Evolutionary conservation across 345 rosid genomes (phyloP), one percentile per base, ranked within the genome.

Genomic region (Fremontodendron californicum): DNA sequence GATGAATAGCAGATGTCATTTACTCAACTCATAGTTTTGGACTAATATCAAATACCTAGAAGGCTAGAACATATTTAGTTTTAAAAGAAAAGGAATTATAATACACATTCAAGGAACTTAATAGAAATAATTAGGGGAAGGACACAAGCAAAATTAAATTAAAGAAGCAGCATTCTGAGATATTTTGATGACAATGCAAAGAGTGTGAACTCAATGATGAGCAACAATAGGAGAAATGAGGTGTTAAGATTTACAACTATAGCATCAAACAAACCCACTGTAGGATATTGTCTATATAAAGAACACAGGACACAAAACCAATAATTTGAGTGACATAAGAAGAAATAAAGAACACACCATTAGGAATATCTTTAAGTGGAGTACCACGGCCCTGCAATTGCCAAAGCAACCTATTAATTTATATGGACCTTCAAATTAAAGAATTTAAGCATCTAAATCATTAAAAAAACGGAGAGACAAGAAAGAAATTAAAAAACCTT

Each of bases 351-450:
- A 76, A 52, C 86, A 80, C 87, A 94, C 98, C 98, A 75, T 89
- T 94, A 54, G 98, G 98, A 73, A 94, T 94, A 82, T 89, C 96
- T 82, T 93, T 94, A 76, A 94, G 86, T 27, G 91, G 87, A 21
- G 90, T 94, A 46, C 97, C 97, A 76, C 74, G 86, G 73, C 96
- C 98, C 97, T 94, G 91, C 81, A 83, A 79, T 80, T 76, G 80
- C 57, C 78, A 87, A 75, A 72, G 69, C 35, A 78, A 76, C 77
- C 76, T 37, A 68, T 52, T 48, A 65, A 74, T 39, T 51, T 73
- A 75, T 52, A 77, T 54, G 65, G 42, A 61, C 68, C 71, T 45
- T 71, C 29, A 19, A 62, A 68, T 62, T 48, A 43, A 25, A 78
- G 9, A 73, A 63, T 37, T 31, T 2, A 31, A 61, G 18, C n/a